A percentile compares a stretch with the other conserved stretches of the same genome.
Evolutionary conservation across 2,329 filamentous ascomycete species (phyloP).

Genomic region (Pestalotiopsis sp.): DNA sequence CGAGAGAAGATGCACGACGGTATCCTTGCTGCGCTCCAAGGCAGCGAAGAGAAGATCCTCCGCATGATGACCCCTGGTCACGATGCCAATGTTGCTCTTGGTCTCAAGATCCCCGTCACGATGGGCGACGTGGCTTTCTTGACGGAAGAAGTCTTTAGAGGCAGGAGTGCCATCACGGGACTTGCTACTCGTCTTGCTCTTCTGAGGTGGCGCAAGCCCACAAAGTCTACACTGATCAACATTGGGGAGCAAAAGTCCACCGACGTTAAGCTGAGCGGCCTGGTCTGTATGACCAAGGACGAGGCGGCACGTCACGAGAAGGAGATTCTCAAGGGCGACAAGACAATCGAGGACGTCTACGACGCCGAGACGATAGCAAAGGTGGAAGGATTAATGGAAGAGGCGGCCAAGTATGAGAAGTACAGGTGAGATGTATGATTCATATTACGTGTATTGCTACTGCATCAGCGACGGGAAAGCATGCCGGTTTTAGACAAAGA

Average conservation of each 20-base stretch:
- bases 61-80: constrained; percentile 48
- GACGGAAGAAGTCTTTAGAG: constrained; percentile 85
- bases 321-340: constrained; percentile 72
- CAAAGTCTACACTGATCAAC: constrained; percentile 55
- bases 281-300: constrained; percentile 39
- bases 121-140: constrained; percentile 84
- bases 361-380: constrained; percentile 65
- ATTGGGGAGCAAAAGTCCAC: constrained; percentile 80
- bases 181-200: constrained; percentile 78
- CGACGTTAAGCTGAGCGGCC: constrained; percentile 48
- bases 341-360: constrained; percentile 74
- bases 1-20: constrained; percentile 92
- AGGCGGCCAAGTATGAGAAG: constrained; percentile 66
- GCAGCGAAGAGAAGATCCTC: constrained; percentile 76
- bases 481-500: background rate
- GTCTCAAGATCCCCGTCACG: constrained; percentile 79
- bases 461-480: background rate
- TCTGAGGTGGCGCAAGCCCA: constrained; percentile 77
- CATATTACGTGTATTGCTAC: background rate
- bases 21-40: constrained; percentile 76
- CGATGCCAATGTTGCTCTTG: constrained; percentile 57
- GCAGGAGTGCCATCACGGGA: constrained; percentile 81
- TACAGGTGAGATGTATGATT: constrained; percentile 41
- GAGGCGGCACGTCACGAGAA: constrained; percentile 69
- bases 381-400: constrained; percentile 68